Conservation (phyloP, 257 asterid genomes). For the Solanum etuberosum region DNA sequence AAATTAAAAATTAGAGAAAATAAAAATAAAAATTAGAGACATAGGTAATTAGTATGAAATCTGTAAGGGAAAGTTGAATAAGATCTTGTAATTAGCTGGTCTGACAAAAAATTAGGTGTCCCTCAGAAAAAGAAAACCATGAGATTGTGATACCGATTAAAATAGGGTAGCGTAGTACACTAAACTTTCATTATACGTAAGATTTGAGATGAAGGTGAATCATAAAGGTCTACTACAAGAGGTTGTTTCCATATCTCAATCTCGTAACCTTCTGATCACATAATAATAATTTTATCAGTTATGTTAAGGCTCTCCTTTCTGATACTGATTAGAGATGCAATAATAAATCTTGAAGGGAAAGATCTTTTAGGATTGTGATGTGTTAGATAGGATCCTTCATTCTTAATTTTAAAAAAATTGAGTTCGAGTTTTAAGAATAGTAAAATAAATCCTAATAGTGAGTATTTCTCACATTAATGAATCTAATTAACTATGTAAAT, state of each 20-base stretch:
- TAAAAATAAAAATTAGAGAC: not conserved
- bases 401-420: not conserved
- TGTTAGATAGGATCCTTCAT: not conserved
- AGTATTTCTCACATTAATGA: too few species aligned
- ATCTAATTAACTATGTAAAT: too few species aligned
- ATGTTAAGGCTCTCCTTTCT: not conserved
- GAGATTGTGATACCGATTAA: not conserved
- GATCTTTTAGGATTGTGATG: not conserved
- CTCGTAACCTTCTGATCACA: not conserved
- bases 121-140: not conserved
- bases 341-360: not conserved
- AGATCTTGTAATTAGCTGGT: not conserved
- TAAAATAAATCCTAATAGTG: not conserved
- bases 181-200: too few species aligned
- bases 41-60: not conserved
- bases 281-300: not conserved
- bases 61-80: not conserved
- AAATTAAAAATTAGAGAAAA: not conserved
- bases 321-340: not conserved
- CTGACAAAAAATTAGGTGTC: not conserved
- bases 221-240: not conserved
- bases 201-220: not conserved
- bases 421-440: not conserved
- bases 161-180: accelerated
- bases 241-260: not conserved